Evolutionary conservation across 78 protist genomes (phyloP).

Genomic region (Dictyostelium purpureum): DNA sequence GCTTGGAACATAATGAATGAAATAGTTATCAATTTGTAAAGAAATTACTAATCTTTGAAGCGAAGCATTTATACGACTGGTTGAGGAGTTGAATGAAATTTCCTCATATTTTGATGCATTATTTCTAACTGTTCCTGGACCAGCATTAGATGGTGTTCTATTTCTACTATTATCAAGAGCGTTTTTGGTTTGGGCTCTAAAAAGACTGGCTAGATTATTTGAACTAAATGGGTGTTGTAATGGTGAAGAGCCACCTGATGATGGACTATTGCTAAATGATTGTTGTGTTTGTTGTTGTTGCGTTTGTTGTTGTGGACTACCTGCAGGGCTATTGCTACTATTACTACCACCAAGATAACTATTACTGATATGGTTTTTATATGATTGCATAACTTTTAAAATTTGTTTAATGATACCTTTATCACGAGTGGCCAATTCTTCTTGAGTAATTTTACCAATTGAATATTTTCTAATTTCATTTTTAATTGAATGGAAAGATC

Average conservation of each 20-base stretch:
- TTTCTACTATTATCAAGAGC: background rate
- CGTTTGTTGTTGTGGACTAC: background rate
- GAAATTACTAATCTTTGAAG: constrained; percentile 71
- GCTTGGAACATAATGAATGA: constrained; percentile 76
- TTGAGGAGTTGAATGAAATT: constrained; percentile 30
- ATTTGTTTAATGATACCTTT: constrained; percentile 71
- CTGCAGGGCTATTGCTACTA: background rate
- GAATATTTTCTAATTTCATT: constrained; percentile 77
- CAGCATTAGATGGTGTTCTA: constrained; percentile 58
- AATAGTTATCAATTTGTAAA: constrained; percentile 71
- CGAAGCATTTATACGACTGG: constrained; percentile 33
- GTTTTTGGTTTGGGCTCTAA: constrained; percentile 47
- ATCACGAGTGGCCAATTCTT: constrained; percentile 43
- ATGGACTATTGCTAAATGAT: background rate
- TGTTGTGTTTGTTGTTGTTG: background rate
- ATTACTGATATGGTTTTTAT: constrained; percentile 44
- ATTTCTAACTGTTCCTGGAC: constrained; percentile 23
- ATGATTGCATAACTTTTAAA: constrained; percentile 24
- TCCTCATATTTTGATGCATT: constrained; percentile 44
- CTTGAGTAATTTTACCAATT: constrained; percentile 76
- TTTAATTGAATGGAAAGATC: constrained; percentile 58
- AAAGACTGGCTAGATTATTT: constrained; percentile 49
- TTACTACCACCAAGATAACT: background rate
- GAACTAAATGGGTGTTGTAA: background rate
- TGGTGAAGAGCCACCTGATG: background rate